Evolutionary conservation across 768 basidiomycete genomes (phyloP).

Genomic region (Austroboletus eburneus): DNA sequence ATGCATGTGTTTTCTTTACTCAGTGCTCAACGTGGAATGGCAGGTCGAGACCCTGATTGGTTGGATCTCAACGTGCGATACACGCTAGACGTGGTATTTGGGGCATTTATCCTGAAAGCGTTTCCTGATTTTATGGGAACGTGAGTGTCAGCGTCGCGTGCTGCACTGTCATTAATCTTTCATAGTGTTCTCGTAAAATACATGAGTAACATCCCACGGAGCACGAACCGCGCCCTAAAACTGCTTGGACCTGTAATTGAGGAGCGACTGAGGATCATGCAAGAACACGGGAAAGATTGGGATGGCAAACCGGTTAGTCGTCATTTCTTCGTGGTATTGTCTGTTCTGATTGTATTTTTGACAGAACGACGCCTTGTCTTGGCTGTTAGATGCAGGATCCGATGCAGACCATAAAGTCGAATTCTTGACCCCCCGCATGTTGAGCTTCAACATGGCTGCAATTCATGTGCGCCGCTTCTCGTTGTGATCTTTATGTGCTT

Average conservation of each 20-base stretch:
- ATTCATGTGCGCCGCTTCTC: no score
- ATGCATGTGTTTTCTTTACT: neutral
- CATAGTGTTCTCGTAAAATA: neutral
- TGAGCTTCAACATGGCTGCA: no score
- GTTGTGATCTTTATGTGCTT: no score
- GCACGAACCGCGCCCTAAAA: neutral
- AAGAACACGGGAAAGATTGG: neutral
- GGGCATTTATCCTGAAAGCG: conserved; percentile 15
- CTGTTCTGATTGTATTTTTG: no score
- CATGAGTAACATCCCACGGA: neutral
- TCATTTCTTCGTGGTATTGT: neutral
- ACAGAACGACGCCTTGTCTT: conserved; percentile 1
- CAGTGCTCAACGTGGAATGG: neutral
- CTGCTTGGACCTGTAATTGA: conserved; percentile 2
- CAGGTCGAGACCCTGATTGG: conserved; percentile 35
- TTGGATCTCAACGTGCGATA: conserved; percentile 25
- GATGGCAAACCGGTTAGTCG: neutral
- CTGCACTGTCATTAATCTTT: neutral
- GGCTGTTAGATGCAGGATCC: neutral
- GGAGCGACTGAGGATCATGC: neutral
- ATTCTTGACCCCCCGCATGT: neutral
- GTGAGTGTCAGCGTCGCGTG: conserved; percentile 13
- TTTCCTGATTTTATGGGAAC: conserved; percentile 32
- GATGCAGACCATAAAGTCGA: neutral
- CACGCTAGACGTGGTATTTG: conserved; percentile 25